These are phyloP conservation scores for Byssoonygena ceratinophila DNA, from an alignment of 2,329 filamentous ascomycete species.

Conservation along the genomic window DNA sequence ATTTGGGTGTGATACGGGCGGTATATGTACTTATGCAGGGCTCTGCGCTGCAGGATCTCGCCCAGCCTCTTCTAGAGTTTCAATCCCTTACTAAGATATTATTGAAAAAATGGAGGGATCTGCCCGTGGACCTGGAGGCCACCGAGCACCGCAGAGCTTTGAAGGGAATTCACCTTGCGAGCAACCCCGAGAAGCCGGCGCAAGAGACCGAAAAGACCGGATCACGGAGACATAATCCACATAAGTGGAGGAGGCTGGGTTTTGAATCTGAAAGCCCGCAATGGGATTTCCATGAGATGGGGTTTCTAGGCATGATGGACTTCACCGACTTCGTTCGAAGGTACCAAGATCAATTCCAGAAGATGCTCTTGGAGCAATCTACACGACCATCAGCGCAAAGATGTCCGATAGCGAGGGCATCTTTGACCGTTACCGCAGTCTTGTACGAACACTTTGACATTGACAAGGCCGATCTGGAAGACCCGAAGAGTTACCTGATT, in stretches of 20 bases:
- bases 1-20: slow-evolving; percentile 82
- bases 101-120: slow-evolving; percentile 76
- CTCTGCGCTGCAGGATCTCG: slow-evolving; percentile 78
- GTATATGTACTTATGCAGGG: slow-evolving; percentile 93
- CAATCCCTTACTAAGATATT: slow-evolving; percentile 83
- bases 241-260: slow-evolving; percentile 86
- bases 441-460: slow-evolving; percentile 95
- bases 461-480: slow-evolving; percentile 69
- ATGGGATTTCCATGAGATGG: slow-evolving; percentile 71
- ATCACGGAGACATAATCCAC: slow-evolving; percentile 65
- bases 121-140: slow-evolving; percentile 72
- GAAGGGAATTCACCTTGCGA: slow-evolving; percentile 74
- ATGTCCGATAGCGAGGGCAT: slow-evolving; percentile 79
- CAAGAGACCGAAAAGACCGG: slow-evolving; percentile 34
- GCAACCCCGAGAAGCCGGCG: slow-evolving; percentile 55
- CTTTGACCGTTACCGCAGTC: slow-evolving; percentile 73
- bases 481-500: slow-evolving; percentile 62
- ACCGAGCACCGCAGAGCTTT: slow-evolving; percentile 79
- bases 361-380: slow-evolving; percentile 80
- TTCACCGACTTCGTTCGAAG: slow-evolving; percentile 86
- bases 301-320: slow-evolving; percentile 96
- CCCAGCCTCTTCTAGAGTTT: slow-evolving; percentile 83
- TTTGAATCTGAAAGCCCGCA: slow-evolving; percentile 85
- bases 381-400: slow-evolving; percentile 59
- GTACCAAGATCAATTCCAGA: slow-evolving; percentile 86